A percentile compares a stretch with the other conserved stretches of the same genome.
Conservation (phyloP, 176 grass and related monocot genomes). For the Musa troglodytarum region DNA sequence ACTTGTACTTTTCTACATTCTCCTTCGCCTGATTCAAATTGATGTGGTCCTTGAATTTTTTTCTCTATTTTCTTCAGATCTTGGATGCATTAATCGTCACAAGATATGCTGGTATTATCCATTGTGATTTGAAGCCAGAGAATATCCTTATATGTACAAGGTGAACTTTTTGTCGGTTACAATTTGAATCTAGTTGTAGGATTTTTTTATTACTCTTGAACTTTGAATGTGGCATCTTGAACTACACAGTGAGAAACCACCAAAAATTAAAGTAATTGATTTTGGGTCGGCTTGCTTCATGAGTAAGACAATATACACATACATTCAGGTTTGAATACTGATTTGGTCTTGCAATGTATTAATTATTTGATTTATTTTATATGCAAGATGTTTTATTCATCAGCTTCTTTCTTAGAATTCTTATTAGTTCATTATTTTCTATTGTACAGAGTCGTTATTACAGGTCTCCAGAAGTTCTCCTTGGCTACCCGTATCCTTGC, state of each 20-base stretch:
- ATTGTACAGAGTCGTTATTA: slow-evolving; percentile 93
- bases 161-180: slow-evolving; percentile 26
- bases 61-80: slow-evolving; percentile 37
- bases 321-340: slow-evolving; percentile 66
- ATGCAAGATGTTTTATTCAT: too few species aligned
- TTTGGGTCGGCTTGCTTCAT: slow-evolving; percentile 98
- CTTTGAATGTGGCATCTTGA: not conserved
- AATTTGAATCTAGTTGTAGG: slow-evolving; percentile 5
- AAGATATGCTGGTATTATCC: slow-evolving; percentile 96
- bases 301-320: slow-evolving; percentile 84
- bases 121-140: slow-evolving; percentile 99
- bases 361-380: too few species aligned
- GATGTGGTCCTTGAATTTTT: slow-evolving; percentile 2
- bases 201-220: not conserved
- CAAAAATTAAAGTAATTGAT: slow-evolving; percentile 98
- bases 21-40: slow-evolving; percentile 12
- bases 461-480: slow-evolving; percentile 94
- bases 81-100: slow-evolving; percentile 81
- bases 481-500: slow-evolving; percentile 97
- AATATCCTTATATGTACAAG: slow-evolving; percentile 87
- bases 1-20: not conserved
- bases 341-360: too few species aligned
- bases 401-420: too few species aligned
- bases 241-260: slow-evolving; percentile 63
- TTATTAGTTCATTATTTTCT: not conserved